phyloP scores from a whole-genome alignment of 2,329 filamentous ascomycete species.

The Fusarium tuaranense region DNA sequence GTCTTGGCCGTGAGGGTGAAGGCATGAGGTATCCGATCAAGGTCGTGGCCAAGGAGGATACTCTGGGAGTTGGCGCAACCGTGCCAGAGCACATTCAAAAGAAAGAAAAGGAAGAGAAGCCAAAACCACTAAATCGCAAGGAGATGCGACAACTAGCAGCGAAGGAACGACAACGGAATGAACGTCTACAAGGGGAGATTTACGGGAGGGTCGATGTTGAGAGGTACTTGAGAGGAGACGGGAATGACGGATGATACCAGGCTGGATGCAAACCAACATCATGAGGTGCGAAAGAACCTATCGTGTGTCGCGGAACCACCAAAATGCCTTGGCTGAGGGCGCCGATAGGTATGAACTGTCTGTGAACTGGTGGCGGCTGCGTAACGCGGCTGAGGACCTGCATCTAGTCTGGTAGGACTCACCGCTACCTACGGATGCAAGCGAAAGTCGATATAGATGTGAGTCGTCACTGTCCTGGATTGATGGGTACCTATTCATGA shows the following conservation, averaged over 20 bases:
- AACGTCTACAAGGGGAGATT: conserved; percentile 76
- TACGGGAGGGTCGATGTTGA: conserved; percentile 82
- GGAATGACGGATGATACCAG: conserved; percentile 36
- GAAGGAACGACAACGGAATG: conserved; percentile 71
- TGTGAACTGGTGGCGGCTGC: background rate
- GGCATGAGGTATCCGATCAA: conserved; percentile 84
- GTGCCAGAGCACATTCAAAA: conserved; percentile 54
- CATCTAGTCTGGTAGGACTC: conserved; percentile 14
- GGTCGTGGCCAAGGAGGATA: conserved; percentile 77
- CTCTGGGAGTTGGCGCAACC: conserved; percentile 75
- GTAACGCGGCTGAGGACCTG: conserved; percentile 10
- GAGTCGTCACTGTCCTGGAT: background rate
- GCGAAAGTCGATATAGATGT: background rate
- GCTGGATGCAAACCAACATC: background rate
- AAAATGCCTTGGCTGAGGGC: background rate
- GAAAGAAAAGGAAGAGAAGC: conserved; percentile 57
- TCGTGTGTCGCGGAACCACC: background rate
- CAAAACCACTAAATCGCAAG: conserved; percentile 74
- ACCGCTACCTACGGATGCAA: background rate
- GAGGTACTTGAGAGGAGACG: conserved; percentile 71
- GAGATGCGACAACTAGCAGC: conserved; percentile 71
- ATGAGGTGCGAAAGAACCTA: background rate
- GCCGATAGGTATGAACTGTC: background rate
- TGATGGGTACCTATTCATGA: background rate
- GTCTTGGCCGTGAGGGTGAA: conserved; percentile 77